These are phyloP conservation scores for Simmondsia chinensis DNA, from an alignment of 148 eudicot species.

Conservation along the genomic window DNA sequence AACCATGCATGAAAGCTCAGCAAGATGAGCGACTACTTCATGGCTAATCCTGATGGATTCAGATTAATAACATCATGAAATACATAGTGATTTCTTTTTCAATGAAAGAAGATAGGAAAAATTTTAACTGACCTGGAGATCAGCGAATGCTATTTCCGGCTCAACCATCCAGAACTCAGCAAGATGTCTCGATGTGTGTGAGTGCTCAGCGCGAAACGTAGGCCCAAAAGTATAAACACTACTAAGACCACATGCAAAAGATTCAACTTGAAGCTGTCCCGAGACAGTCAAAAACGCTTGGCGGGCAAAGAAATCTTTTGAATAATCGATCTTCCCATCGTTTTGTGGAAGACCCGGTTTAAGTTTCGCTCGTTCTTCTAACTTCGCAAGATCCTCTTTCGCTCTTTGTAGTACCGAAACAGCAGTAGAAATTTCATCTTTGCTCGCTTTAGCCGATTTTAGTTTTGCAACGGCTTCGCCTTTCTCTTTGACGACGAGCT, in stretches of 20 bases:
- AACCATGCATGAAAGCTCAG: too few species aligned
- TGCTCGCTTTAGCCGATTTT: slow-evolving; percentile 61
- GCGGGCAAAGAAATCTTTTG: slow-evolving; percentile 85
- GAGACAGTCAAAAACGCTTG: slow-evolving; percentile 98
- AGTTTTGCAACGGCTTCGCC: slow-evolving; percentile 56
- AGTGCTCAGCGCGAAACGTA: slow-evolving; percentile 90
- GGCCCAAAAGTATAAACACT: slow-evolving; percentile 97
- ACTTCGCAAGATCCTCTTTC: slow-evolving; percentile 50
- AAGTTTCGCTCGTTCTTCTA: slow-evolving; percentile 61
- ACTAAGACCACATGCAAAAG: slow-evolving; percentile 83
- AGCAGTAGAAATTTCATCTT: slow-evolving; percentile 60
- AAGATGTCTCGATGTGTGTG: slow-evolving; percentile 92
- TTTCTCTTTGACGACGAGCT: slow-evolving; percentile 46
- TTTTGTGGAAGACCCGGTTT: slow-evolving; percentile 76
- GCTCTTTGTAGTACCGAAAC: slow-evolving; percentile 53
- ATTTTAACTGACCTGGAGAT: slow-evolving; percentile 47
- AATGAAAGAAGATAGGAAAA: neutral
- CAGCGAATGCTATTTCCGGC: slow-evolving; percentile 97
- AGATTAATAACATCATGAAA: neutral
- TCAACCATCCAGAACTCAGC: slow-evolving; percentile 99
- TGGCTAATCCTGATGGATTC: too few species aligned
- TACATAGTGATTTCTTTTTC: too few species aligned
- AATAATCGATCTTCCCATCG: slow-evolving; percentile 85
- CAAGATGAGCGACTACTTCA: too few species aligned
- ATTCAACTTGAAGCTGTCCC: slow-evolving; percentile 92